Evolutionary conservation across 805 yeast species (phyloP).

Genomic region (Zygosaccharomyces kombuchaensis): DNA sequence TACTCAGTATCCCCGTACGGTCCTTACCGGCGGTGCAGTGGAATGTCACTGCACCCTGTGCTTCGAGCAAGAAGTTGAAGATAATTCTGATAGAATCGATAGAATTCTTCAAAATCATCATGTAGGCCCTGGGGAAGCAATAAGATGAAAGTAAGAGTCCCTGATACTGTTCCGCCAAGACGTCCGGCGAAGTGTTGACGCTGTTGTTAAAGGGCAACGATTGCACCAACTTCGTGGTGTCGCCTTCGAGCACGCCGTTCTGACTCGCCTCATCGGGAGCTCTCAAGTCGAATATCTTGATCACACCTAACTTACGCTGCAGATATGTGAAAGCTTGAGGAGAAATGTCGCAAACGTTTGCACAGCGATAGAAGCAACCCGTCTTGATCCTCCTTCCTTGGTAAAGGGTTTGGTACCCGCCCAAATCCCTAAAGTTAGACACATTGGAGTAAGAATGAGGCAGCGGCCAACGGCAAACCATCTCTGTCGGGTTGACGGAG

Average conservation of each 20-base stretch:
- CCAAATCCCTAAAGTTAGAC: constrained; percentile 71
- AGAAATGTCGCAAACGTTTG: constrained; percentile 52
- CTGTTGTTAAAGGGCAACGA: constrained; percentile 55
- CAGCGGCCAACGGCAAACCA: constrained; percentile 24
- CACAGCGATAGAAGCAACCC: constrained; percentile 58
- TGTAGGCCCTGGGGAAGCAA: constrained; percentile 61
- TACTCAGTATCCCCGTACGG: constrained; percentile 71
- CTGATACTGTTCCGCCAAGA: constrained; percentile 51
- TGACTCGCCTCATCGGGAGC: constrained; percentile 51
- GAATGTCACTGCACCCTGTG: constrained; percentile 52
- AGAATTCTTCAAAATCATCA: constrained; percentile 51
- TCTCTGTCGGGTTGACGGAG: constrained; percentile 14
- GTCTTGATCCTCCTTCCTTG: constrained; percentile 45
- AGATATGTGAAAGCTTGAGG: constrained; percentile 43
- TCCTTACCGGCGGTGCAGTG: constrained; percentile 89
- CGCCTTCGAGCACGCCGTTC: constrained; percentile 20
- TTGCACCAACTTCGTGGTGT: constrained; percentile 26
- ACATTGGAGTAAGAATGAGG: constrained; percentile 34
- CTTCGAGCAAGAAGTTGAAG: constrained; percentile 52
- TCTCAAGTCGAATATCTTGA: constrained; percentile 62
- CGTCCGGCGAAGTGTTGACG: constrained; percentile 59
- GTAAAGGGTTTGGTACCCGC: constrained; percentile 55
- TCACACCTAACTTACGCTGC: constrained; percentile 35
- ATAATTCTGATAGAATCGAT: constrained; percentile 44
- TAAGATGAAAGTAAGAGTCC: constrained; percentile 54